A percentile compares a stretch with the other conserved stretches of the same genome.
phyloP scores from a whole-genome alignment of 2,329 filamentous ascomycete species.

The Stagonosporopsis rhizophila region DNA sequence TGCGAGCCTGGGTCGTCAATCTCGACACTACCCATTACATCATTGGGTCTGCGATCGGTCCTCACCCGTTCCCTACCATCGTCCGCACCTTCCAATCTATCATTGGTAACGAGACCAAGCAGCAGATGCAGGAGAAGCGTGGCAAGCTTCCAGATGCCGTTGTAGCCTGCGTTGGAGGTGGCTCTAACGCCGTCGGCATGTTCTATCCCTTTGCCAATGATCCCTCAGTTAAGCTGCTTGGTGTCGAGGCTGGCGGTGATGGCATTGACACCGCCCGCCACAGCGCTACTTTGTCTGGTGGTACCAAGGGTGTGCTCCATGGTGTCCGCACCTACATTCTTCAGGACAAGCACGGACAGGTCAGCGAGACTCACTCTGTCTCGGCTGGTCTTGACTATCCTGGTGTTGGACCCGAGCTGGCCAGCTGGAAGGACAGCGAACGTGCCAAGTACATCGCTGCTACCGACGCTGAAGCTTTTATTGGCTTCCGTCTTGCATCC shows the following conservation, averaged over 20 bases:
- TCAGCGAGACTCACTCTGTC: slow-evolving; percentile 92
- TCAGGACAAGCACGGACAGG: slow-evolving; percentile 91
- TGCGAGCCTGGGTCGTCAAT: slow-evolving; percentile 91
- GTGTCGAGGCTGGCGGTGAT: slow-evolving; percentile 94
- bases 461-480: slow-evolving; percentile 88
- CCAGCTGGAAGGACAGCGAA: slow-evolving; percentile 88
- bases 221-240: slow-evolving; percentile 82
- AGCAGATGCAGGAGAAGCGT: slow-evolving; percentile 83
- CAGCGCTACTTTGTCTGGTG: slow-evolving; percentile 84
- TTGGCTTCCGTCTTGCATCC: slow-evolving; percentile 82
- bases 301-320: slow-evolving; percentile 90
- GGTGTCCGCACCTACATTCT: slow-evolving; percentile 95
- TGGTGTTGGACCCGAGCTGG: slow-evolving; percentile 91
- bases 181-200: slow-evolving; percentile 95
- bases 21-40: slow-evolving; percentile 97
- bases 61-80: slow-evolving; percentile 97
- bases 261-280: slow-evolving; percentile 86
- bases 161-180: slow-evolving; percentile 94
- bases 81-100: slow-evolving; percentile 97
- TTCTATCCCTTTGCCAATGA: slow-evolving; percentile 96
- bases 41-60: slow-evolving; percentile 95
- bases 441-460: slow-evolving; percentile 89
- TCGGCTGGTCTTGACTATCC: slow-evolving; percentile 97
- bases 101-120: slow-evolving; percentile 92
- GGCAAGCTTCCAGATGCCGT: slow-evolving; percentile 95